Evolutionary conservation across 257 asterid species (phyloP).

Genomic region (Linaria vulgaris): DNA sequence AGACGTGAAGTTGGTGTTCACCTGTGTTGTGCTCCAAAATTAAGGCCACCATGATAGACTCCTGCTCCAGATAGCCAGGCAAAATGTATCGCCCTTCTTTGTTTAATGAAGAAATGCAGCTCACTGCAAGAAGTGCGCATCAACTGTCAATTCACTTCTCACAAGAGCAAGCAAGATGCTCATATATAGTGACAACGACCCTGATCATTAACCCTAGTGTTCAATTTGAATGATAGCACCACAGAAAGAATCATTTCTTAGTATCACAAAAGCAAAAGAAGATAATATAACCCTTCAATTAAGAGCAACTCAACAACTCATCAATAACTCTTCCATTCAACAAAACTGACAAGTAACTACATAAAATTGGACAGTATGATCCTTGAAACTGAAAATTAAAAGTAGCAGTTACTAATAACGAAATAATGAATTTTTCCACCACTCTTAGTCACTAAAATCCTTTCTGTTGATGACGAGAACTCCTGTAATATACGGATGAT

Average conservation of each 20-base stretch:
- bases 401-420: no score
- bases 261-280: slow-evolving; percentile 11
- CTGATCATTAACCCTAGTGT: slow-evolving; percentile 15
- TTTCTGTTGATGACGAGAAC: no score
- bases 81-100: slow-evolving; percentile 90
- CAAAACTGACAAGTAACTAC: no score
- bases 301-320: no score
- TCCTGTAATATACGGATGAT: no score
- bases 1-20: slow-evolving; percentile 28
- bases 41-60: slow-evolving; percentile 91
- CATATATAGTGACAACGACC: slow-evolving; percentile 18
- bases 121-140: slow-evolving; percentile 64
- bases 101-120: slow-evolving; percentile 90
- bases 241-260: slow-evolving; percentile 8
- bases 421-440: no score
- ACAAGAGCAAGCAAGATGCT: slow-evolving; percentile 15
- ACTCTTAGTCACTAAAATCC: no score
- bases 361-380: no score
- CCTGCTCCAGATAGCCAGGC: slow-evolving; percentile 99
- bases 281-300: slow-evolving; percentile 5
- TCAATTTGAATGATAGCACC: slow-evolving; percentile 14
- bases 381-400: no score
- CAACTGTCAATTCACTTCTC: slow-evolving; percentile 19
- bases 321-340: no score
- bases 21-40: slow-evolving; percentile 89